A percentile compares a stretch with the other conserved stretches of the same genome.
These are phyloP conservation scores for Apiotrichum brassicae DNA, from an alignment of 1,284 basidiomycete species.

Conservation along the genomic window DNA sequence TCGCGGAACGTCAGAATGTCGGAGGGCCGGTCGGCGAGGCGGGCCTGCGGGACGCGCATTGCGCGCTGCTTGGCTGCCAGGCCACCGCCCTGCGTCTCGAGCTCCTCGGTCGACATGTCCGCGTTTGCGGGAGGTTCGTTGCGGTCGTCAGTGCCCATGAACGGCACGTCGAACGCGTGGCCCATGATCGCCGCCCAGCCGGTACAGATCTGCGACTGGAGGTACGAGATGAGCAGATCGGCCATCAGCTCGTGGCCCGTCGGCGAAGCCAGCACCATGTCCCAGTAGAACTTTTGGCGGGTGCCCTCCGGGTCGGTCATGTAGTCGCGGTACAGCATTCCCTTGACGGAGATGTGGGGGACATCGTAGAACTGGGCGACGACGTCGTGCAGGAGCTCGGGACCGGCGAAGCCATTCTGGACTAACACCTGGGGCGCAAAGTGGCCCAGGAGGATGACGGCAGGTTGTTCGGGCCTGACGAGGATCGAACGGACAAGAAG, in stretches of 20 bases:
- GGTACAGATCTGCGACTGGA: conserved; percentile 77
- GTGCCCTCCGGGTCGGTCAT: conserved; percentile 65
- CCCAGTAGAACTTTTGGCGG: conserved; percentile 63
- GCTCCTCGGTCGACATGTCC: conserved; percentile 11
- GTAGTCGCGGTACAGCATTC: conserved; percentile 72
- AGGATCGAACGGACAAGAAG: conserved; percentile 56
- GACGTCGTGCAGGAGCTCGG: conserved; percentile 76
- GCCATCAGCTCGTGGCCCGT: conserved; percentile 74
- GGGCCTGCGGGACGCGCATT: conserved; percentile 58
- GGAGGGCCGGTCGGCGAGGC: conserved; percentile 65
- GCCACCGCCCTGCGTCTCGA: conserved; percentile 12
- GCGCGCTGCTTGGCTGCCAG: conserved; percentile 40
- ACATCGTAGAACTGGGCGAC: conserved; percentile 94
- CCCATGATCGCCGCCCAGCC: conserved; percentile 74
- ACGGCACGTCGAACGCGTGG: conserved; percentile 56
- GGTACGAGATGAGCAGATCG: conserved; percentile 77
- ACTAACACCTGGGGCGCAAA: conserved; percentile 76
- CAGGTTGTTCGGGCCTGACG: conserved; percentile 77
- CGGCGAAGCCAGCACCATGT: conserved; percentile 70
- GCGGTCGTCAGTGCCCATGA: conserved; percentile 37
- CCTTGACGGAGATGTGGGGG: conserved; percentile 72
- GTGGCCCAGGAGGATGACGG: conserved; percentile 83
- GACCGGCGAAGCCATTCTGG: conserved; percentile 72
- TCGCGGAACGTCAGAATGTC: conserved; percentile 64
- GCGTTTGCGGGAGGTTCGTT: background rate